Evolutionary conservation across 352 stramenopile genomes (phyloP).

Genomic region (Phytopythium cucurbitacearum): DNA sequence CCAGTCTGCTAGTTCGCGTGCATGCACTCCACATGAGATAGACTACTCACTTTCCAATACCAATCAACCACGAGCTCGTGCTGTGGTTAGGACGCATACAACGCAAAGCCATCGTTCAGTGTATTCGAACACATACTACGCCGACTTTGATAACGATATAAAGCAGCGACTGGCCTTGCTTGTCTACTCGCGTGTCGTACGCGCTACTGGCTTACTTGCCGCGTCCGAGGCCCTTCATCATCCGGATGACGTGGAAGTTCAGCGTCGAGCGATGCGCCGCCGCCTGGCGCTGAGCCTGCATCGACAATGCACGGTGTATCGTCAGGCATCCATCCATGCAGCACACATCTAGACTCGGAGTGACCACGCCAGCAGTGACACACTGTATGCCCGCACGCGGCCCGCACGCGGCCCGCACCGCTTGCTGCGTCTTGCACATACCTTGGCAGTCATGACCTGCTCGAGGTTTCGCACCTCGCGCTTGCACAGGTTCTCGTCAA

Average conservation of each 20-base stretch:
- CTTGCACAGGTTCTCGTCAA: slow-evolving; percentile 79
- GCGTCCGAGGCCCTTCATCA: slow-evolving; percentile 72
- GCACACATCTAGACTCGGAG: neutral
- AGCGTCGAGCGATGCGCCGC: slow-evolving; percentile 79
- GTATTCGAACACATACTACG: too few species aligned
- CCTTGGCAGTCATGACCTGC: slow-evolving; percentile 72
- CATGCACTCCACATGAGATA: too few species aligned
- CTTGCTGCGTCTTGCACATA: slow-evolving; percentile 8
- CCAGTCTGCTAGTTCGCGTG: too few species aligned
- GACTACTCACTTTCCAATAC: too few species aligned
- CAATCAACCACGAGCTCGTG: too few species aligned
- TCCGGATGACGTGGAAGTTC: slow-evolving; percentile 87
- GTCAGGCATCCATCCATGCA: neutral
- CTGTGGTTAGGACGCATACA: too few species aligned
- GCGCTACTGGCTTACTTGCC: neutral
- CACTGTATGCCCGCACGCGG: neutral
- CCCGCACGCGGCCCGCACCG: neutral
- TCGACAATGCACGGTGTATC: neutral
- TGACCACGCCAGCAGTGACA: neutral
- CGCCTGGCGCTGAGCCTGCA: slow-evolving; percentile 46
- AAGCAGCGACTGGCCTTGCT: too few species aligned
- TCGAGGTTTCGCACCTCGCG: slow-evolving; percentile 76
- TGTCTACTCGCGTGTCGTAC: too few species aligned
- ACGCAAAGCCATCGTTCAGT: too few species aligned
- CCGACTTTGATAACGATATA: too few species aligned